Evolutionary conservation across 2,329 filamentous ascomycete genomes (phyloP).

Genomic region (Cladorrhinum sp.): DNA sequence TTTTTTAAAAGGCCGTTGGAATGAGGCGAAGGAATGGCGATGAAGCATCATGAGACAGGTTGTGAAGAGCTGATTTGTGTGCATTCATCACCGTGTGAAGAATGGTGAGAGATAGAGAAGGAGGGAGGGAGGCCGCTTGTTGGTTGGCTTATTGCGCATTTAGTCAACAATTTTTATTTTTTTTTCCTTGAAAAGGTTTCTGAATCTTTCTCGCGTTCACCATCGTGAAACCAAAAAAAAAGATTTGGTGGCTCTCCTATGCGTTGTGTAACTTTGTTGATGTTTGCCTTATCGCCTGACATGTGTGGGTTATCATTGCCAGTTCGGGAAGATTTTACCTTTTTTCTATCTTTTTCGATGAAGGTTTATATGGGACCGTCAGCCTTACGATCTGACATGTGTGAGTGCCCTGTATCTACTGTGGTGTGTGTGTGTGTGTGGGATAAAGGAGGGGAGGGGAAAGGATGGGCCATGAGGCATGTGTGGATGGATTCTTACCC

Average conservation of each 20-base stretch:
- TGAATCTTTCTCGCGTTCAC: too few relatives aligned
- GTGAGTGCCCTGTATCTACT: not conserved
- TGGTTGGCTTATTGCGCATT: too few relatives aligned
- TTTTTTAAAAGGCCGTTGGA: not conserved
- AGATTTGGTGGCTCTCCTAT: too few relatives aligned
- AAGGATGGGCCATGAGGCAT: not conserved
- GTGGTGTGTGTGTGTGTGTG: not conserved
- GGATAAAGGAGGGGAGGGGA: not conserved
- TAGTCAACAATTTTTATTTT: too few relatives aligned
- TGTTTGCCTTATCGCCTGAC: too few relatives aligned
- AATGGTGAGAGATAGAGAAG: not conserved
- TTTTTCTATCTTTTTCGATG: not conserved
- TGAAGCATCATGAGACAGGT: not conserved
- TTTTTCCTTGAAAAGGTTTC: too few relatives aligned
- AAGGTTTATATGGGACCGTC: not conserved
- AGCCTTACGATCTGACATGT: not conserved
- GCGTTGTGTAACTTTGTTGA: too few relatives aligned
- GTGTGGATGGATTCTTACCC: not conserved
- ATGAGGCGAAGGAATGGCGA: not conserved
- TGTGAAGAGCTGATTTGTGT: not conserved
- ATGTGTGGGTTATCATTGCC: too few relatives aligned
- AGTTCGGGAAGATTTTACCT: not conserved
- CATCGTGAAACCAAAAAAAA: too few relatives aligned
- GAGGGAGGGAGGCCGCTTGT: not conserved
- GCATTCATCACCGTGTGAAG: not conserved